phyloP scores from a whole-genome alignment of 306 rosid genomes.

The Alnus rubra region DNA sequence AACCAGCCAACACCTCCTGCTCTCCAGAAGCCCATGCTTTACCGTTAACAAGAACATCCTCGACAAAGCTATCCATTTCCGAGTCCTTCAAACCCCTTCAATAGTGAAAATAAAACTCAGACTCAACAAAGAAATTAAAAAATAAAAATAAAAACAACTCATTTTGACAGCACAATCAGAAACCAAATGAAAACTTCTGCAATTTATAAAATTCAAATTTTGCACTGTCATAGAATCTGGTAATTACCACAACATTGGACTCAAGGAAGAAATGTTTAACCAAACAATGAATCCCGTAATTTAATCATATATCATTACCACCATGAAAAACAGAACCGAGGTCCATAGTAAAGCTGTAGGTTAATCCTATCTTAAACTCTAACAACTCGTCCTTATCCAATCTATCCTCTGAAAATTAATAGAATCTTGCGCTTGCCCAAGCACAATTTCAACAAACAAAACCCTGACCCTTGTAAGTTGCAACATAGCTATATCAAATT shows the following conservation, averaged over 20 bases:
- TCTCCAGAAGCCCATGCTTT: slow-evolving; percentile 65
- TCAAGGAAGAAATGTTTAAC: background rate
- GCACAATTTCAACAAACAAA: background rate
- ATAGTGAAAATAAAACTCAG: slow-evolving; percentile 30
- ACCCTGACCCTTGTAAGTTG: background rate
- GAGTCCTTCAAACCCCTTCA: slow-evolving; percentile 73
- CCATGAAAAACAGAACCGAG: background rate
- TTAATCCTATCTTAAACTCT: background rate
- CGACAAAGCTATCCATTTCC: slow-evolving; percentile 67
- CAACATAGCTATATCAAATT: background rate
- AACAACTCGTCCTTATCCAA: background rate
- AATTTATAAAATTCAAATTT: background rate
- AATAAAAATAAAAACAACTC: background rate
- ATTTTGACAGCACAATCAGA: background rate
- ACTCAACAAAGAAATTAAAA: slow-evolving; percentile 17
- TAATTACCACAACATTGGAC: background rate
- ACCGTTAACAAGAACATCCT: slow-evolving; percentile 77
- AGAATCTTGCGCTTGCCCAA: background rate
- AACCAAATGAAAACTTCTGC: background rate
- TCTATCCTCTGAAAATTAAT: background rate
- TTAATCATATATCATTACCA: background rate
- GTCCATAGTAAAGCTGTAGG: background rate
- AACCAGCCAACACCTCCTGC: slow-evolving; percentile 54
- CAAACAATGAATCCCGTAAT: background rate
- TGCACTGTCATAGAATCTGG: background rate